These are phyloP conservation scores for Corylus heterophylla DNA, from an alignment of 306 rosid species.

Conservation along the genomic window DNA sequence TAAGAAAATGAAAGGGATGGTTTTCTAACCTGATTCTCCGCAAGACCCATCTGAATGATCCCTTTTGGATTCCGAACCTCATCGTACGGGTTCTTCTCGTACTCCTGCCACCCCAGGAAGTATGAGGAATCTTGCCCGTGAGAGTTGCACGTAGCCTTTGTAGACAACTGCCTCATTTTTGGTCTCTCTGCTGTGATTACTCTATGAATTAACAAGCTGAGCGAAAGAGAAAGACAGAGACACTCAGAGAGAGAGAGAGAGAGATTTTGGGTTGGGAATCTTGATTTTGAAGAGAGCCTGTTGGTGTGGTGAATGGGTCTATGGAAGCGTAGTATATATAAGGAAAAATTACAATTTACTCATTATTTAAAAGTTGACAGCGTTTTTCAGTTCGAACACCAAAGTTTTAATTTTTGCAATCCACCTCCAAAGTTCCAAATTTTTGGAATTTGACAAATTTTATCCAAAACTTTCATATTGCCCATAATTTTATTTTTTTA, in stretches of 20 bases:
- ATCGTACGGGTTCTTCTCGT: slow-evolving; percentile 79
- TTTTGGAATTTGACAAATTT: too few relatives aligned
- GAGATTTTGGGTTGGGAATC: neutral
- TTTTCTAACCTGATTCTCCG: slow-evolving; percentile 78
- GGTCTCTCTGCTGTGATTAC: neutral
- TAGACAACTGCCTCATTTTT: slow-evolving; percentile 65
- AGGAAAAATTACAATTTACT: too few relatives aligned
- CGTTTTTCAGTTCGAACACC: too few relatives aligned
- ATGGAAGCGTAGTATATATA: too few relatives aligned
- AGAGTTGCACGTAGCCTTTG: slow-evolving; percentile 75
- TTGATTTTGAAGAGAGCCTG: slow-evolving; percentile 13
- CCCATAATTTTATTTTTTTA: too few relatives aligned
- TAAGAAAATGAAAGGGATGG: neutral
- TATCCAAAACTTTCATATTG: too few relatives aligned
- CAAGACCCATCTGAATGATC: slow-evolving; percentile 98
- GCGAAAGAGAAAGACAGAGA: too few relatives aligned
- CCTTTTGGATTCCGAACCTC: slow-evolving; percentile 69
- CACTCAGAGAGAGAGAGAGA: slow-evolving; percentile 4
- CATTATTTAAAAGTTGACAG: too few relatives aligned
- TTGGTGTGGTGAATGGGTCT: slow-evolving; percentile 35
- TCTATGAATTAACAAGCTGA: neutral
- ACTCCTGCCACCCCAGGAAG: slow-evolving; percentile 94
- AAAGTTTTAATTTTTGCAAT: too few relatives aligned
- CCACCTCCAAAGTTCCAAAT: too few relatives aligned
- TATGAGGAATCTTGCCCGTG: slow-evolving; percentile 98